Evolutionary conservation across 768 basidiomycete genomes (phyloP), one percentile per base, ranked within the genome.

Genomic region (Leccinum broughii): DNA sequence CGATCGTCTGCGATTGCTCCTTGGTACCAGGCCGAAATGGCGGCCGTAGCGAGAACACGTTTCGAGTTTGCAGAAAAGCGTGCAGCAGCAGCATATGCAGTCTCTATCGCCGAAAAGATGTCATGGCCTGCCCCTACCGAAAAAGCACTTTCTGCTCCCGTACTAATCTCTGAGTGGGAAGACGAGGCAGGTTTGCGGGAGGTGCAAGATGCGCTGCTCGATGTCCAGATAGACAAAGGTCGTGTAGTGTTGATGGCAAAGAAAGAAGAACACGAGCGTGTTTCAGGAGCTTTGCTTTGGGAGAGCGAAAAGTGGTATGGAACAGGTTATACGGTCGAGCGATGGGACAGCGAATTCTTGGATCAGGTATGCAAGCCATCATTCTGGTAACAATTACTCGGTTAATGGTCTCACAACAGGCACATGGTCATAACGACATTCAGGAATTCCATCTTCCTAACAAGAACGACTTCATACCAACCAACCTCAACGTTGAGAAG

Each of bases 41-140:
- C 85, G 37, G 80, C 79, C 20, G 79, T 99, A 32, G 83, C 88
- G 22, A 76, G 81, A 20, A 92, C 87, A 17, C 85, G 84, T 14
- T 98, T 97, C 80, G 83, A 88, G 26, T 98, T 95, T 73, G 80
- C 86, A 51, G 95, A 98, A 74, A 94, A 95, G 73, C 81, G 83
- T 35, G 80, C 84, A 24, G 88, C 94, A 0, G 89, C 93, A 55
- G 78, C 82, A 51, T 96, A 97, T 74, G 92, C 90, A 1, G 83
- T 87, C 9, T 84, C 83, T 71, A 77, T 97, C 30, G 71, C 94
- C 0, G 86, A 90, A 67, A 82, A 83, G 63, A 85, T 98, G 85
- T 75, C 83, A 2, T 86, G 87, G 79, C 95, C 94, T 3, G 83
- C 89, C 24, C 92, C 95, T n/a, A 79, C 82, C 32, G 89, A 95